Conservation (phyloP, 257 asterid species). For the Solanum chmielewskii region DNA sequence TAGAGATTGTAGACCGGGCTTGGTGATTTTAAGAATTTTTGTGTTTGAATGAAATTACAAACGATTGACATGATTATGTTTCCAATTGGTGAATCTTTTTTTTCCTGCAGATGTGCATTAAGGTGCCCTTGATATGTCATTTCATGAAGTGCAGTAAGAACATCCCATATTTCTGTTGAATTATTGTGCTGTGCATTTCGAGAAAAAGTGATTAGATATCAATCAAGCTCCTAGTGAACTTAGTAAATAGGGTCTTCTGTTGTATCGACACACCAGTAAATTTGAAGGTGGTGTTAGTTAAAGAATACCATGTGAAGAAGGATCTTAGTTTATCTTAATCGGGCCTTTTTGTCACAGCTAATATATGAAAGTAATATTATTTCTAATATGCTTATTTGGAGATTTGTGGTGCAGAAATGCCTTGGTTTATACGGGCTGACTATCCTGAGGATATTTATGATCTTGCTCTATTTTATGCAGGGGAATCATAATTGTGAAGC, state of each 20-base stretch:
- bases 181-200: background rate
- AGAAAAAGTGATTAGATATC: background rate
- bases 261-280: background rate
- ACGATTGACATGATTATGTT: background rate
- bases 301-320: background rate
- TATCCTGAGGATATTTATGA: background rate
- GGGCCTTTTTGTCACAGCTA: background rate
- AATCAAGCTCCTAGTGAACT: background rate
- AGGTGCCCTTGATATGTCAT: background rate
- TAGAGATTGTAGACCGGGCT: background rate
- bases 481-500: conserved; percentile 96
- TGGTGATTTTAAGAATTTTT: background rate
- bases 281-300: background rate
- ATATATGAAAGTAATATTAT: background rate
- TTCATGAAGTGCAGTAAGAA: background rate
- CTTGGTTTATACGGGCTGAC: background rate
- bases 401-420: background rate
- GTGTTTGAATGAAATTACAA: background rate
- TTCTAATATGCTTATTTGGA: background rate
- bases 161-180: background rate
- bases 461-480: conserved; percentile 19
- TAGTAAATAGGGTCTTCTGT: background rate
- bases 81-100: background rate
- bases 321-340: background rate
- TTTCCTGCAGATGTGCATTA: background rate